Evolutionary conservation across 441 rosid genomes (phyloP).

Genomic region (Capsella rubella): DNA sequence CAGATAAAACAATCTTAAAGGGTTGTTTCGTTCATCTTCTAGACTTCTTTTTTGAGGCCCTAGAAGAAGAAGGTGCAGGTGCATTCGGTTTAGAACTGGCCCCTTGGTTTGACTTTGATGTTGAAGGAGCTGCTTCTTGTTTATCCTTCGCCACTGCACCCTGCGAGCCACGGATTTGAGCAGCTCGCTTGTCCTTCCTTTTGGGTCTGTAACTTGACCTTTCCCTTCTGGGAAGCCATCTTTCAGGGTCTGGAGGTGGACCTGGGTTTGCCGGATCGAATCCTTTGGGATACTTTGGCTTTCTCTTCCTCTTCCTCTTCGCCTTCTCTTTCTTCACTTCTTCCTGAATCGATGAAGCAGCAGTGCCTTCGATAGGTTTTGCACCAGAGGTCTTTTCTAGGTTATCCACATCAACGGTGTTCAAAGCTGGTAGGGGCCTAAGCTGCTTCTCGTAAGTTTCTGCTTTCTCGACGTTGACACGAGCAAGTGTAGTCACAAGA

Average conservation of each 20-base stretch:
- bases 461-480: constrained; percentile 79
- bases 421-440: constrained; percentile 79
- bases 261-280: constrained; percentile 95
- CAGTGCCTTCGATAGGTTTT: constrained; percentile 65
- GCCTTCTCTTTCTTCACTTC: constrained; percentile 80
- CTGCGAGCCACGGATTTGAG: constrained; percentile 94
- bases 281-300: constrained; percentile 93
- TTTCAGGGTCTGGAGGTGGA: constrained; percentile 94
- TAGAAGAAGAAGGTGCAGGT: constrained; percentile 46
- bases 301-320: constrained; percentile 96
- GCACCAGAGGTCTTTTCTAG: constrained; percentile 92
- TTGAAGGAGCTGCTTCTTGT: constrained; percentile 65
- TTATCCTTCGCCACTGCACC: constrained; percentile 85
- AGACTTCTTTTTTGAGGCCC: constrained; percentile 45
- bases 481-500: constrained; percentile 82
- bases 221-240: constrained; percentile 98
- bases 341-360: constrained; percentile 51
- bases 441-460: constrained; percentile 81
- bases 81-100: constrained; percentile 42
- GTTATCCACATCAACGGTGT: constrained; percentile 71
- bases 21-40: constrained; percentile 38
- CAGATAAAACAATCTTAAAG: not conserved
- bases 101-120: constrained; percentile 55
- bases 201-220: constrained; percentile 94
- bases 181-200: constrained; percentile 93